Percentiles rank a stretch among this genome's conserved stretches.
phyloP scores from a whole-genome alignment of 768 basidiomycete species.

The Podaxis rugospora region DNA sequence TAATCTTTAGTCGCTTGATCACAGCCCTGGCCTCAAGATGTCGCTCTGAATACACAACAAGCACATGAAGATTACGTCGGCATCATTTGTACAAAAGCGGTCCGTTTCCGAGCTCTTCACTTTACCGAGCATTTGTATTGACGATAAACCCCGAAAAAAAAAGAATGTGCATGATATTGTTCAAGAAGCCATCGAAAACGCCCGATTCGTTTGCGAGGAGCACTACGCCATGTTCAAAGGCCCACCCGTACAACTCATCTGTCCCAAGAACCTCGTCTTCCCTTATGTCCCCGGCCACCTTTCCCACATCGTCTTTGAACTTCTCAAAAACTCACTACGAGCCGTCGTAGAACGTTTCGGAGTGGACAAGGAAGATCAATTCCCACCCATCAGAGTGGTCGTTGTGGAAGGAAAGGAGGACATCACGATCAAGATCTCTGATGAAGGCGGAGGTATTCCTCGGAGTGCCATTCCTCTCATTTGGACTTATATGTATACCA shows the following conservation, averaged over 20 bases:
- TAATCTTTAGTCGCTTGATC: background rate
- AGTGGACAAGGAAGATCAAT: slow-evolving; percentile 68
- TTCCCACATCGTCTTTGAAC: slow-evolving; percentile 94
- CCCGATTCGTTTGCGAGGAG: slow-evolving; percentile 91
- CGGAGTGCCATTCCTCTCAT: slow-evolving; percentile 87
- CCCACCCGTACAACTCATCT: slow-evolving; percentile 94
- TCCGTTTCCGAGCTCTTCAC: slow-evolving; percentile 28
- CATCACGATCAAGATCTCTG: slow-evolving; percentile 97
- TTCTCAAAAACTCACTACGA: slow-evolving; percentile 95
- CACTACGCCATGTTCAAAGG: slow-evolving; percentile 95
- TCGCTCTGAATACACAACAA: slow-evolving; percentile 89
- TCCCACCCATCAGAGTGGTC: slow-evolving; percentile 90
- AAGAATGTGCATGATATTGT: slow-evolving; percentile 95
- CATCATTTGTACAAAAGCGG: slow-evolving; percentile 92
- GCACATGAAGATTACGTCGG: slow-evolving; percentile 92
- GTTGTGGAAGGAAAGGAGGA: slow-evolving; percentile 98
- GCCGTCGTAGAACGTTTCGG: slow-evolving; percentile 95
- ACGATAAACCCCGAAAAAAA: slow-evolving; percentile 42
- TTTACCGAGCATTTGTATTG: background rate
- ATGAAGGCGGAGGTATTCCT: slow-evolving; percentile 95
- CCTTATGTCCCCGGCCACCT: slow-evolving; percentile 96
- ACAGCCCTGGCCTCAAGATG: slow-evolving; percentile 46
- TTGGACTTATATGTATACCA: slow-evolving; percentile 99
- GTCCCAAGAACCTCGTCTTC: slow-evolving; percentile 81
- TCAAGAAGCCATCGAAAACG: slow-evolving; percentile 98